Evolutionary conservation across 768 basidiomycete genomes (phyloP).

Genomic region (Suillus tomentosus): DNA sequence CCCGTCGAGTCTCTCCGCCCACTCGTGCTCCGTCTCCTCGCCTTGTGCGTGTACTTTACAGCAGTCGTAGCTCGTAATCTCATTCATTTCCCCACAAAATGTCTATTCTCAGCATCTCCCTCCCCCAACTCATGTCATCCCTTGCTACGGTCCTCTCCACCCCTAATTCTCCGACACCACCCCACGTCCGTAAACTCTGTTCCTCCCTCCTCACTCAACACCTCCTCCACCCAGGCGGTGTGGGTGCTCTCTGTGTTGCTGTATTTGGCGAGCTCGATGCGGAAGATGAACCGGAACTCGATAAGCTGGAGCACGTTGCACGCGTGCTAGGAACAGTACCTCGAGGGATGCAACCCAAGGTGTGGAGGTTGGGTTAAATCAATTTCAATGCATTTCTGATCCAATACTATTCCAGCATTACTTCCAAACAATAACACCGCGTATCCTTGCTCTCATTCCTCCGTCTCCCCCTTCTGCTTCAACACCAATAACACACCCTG

Average conservation of each 20-base stretch:
- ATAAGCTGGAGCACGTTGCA: constrained; percentile 75
- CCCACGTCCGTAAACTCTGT: constrained; percentile 60
- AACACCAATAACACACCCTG: constrained; percentile 27
- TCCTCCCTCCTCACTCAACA: constrained; percentile 68
- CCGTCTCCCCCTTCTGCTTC: not conserved
- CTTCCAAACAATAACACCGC: constrained; percentile 54
- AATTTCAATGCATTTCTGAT: not conserved
- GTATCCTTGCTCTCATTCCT: constrained; percentile 53
- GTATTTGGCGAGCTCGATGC: constrained; percentile 65
- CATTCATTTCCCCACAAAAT: not conserved
- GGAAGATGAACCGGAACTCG: constrained; percentile 54
- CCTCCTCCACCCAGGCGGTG: constrained; percentile 68
- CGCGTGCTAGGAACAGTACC: constrained; percentile 67
- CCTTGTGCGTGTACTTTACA: constrained; percentile 51
- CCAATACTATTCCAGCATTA: constrained; percentile 52
- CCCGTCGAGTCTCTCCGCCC: constrained; percentile 52
- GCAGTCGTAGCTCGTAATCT: constrained; percentile 11
- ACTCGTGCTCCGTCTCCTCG: constrained; percentile 55
- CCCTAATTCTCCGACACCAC: constrained; percentile 35
- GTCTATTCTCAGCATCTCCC: constrained; percentile 46
- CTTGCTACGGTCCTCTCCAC: constrained; percentile 60
- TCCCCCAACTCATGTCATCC: constrained; percentile 64
- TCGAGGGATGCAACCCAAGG: constrained; percentile 52
- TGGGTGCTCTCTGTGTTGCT: constrained; percentile 67
- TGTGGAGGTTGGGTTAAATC: constrained; percentile 24